Percentiles rank a stretch among this genome's conserved stretches.
These are phyloP conservation scores for Hirsutella thompsonii DNA, from an alignment of 2,329 filamentous ascomycete species.

Conservation along the genomic window DNA sequence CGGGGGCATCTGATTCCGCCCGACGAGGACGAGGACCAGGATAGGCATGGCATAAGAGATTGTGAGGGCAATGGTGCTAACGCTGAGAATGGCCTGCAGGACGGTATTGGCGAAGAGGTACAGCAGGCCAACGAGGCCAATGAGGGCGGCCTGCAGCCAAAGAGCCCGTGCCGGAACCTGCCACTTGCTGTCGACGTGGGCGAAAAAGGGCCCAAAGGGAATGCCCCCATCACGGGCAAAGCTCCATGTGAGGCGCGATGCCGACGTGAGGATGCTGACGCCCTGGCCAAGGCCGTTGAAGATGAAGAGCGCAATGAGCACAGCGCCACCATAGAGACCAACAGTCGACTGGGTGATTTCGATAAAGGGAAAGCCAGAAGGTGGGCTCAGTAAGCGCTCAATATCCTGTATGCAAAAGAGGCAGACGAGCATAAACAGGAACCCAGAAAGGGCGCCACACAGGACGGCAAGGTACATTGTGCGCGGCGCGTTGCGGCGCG, in stretches of 20 bases:
- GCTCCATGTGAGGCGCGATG: constrained; percentile 39
- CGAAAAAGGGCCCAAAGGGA: constrained; percentile 32
- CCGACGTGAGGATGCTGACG: constrained; percentile 35
- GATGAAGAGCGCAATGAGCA: constrained; percentile 37
- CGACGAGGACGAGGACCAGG: constrained; percentile 29
- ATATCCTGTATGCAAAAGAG: constrained; percentile 36
- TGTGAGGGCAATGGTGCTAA: constrained; percentile 43
- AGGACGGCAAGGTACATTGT: constrained; percentile 39
- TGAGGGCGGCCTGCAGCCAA: constrained; percentile 34
- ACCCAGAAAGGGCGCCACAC: constrained; percentile 33
- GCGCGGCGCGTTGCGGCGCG: constrained; percentile 34
- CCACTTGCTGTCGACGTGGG: constrained; percentile 29
- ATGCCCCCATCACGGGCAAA: constrained; percentile 40
- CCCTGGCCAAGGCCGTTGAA: constrained; percentile 42
- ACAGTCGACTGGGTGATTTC: constrained; percentile 26
- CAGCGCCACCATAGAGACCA: constrained; percentile 24
- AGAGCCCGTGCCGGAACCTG: constrained; percentile 37
- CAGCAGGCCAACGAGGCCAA: constrained; percentile 34
- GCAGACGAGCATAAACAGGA: constrained; percentile 38
- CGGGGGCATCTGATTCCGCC: constrained; percentile 37
- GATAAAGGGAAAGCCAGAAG: constrained; percentile 33
- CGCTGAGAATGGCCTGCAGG: constrained; percentile 38
- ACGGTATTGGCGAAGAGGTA: constrained; percentile 41
- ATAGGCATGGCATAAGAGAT: constrained; percentile 38
- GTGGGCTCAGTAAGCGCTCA: constrained; percentile 23